These are phyloP conservation scores for Cryptococcus sp. DNA, from an alignment of 1,284 basidiomycete genomes.

Conservation along the genomic window DNA sequence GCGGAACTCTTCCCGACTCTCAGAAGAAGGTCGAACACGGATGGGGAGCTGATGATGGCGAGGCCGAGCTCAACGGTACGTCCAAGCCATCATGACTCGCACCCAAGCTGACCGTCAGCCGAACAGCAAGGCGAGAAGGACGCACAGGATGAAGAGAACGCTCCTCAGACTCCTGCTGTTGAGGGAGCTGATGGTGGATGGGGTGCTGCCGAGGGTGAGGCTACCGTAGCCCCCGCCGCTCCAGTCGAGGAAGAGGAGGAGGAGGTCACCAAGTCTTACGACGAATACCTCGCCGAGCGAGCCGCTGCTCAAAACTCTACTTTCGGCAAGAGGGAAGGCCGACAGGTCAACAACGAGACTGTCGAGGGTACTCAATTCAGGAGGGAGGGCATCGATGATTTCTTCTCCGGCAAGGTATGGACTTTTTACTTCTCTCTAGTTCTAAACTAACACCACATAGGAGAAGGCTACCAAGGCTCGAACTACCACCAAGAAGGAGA, in stretches of 20 bases:
- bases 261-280: conserved; percentile 69
- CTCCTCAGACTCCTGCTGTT: conserved; percentile 31
- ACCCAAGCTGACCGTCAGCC: conserved; percentile 28
- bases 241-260: conserved; percentile 68
- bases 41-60: conserved; percentile 85
- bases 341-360: conserved; percentile 23
- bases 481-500: conserved; percentile 66
- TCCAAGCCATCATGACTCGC: conserved; percentile 10
- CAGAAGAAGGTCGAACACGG: conserved; percentile 87
- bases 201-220: conserved; percentile 44
- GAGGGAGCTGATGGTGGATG: conserved; percentile 6
- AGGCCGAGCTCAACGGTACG: conserved; percentile 64
- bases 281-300: conserved; percentile 49
- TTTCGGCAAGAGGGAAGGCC: conserved; percentile 34
- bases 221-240: conserved; percentile 15
- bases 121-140: conserved; percentile 51
- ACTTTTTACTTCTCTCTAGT: background rate
- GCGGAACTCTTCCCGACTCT: conserved; percentile 58
- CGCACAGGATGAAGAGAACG: conserved; percentile 47
- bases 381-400: conserved; percentile 42
- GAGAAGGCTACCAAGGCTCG: conserved; percentile 73
- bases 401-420: conserved; percentile 48
- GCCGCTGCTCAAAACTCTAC: conserved; percentile 34
- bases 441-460: conserved; percentile 56
- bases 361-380: conserved; percentile 39